Conservation (phyloP, 2,329 filamentous ascomycete genomes). For the Drechslera avenae region DNA sequence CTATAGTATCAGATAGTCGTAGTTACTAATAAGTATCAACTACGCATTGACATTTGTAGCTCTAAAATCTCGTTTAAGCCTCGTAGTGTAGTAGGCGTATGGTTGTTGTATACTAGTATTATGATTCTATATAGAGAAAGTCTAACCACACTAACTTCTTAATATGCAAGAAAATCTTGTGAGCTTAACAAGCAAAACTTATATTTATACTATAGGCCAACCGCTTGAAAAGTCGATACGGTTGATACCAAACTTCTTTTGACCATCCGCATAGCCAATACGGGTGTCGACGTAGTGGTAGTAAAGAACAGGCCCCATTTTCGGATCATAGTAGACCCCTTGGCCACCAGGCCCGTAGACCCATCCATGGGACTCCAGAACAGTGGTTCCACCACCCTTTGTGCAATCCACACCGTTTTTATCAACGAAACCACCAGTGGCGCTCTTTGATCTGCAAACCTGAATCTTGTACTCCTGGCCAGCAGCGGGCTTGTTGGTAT, state of each 20-base stretch:
- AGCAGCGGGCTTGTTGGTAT: constrained; percentile 55
- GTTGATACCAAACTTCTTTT: constrained; percentile 61
- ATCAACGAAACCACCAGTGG: constrained; percentile 63
- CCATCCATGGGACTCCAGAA: constrained; percentile 64
- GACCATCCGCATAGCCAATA: constrained; percentile 58
- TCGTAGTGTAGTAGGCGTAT: too few species aligned
- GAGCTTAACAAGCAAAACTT: too few species aligned
- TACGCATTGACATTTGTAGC: too few species aligned
- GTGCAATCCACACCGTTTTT: constrained; percentile 59
- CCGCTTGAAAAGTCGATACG: constrained; percentile 56
- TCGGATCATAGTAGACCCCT: constrained; percentile 60
- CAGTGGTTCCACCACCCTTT: constrained; percentile 63
- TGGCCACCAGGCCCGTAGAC: constrained; percentile 71
- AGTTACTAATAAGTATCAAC: too few species aligned
- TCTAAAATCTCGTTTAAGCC: too few species aligned
- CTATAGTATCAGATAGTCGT: too few species aligned
- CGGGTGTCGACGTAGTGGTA: constrained; percentile 66
- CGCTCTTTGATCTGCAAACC: constrained; percentile 63
- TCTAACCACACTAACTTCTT: too few species aligned
- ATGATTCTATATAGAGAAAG: too few species aligned
- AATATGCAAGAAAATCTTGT: too few species aligned
- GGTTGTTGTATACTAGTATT: too few species aligned
- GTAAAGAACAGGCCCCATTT: constrained; percentile 61
- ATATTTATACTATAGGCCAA: constrained; percentile 52
- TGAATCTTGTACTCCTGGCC: constrained; percentile 70